Percentiles rank a stretch among this genome's conserved stretches.
These are phyloP conservation scores for Calonectria naviculata DNA, from an alignment of 2,329 filamentous ascomycete genomes.

Conservation along the genomic window DNA sequence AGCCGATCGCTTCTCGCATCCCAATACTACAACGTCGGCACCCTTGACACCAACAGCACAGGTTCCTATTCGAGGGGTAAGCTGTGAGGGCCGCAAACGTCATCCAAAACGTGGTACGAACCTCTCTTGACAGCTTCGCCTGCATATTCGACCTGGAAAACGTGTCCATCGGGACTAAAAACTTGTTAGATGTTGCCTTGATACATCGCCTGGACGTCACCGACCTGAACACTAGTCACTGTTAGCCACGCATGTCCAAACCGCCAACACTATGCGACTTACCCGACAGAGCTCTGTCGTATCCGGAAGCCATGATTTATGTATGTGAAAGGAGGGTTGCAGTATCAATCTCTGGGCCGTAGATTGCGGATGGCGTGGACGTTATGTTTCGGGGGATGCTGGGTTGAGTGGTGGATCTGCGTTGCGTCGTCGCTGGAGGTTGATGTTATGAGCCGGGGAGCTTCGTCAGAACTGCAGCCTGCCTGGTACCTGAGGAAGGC, in stretches of 20 bases:
- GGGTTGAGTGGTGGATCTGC: slow-evolving; percentile 25
- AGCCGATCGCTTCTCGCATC: slow-evolving; percentile 98
- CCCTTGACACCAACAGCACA: slow-evolving; percentile 99
- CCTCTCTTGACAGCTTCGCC: slow-evolving; percentile 99
- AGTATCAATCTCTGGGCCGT: slow-evolving; percentile 1
- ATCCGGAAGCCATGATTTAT: slow-evolving; percentile 84
- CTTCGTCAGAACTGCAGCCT: slow-evolving; percentile 55
- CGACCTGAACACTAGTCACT: slow-evolving; percentile 82
- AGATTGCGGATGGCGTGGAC: not conserved
- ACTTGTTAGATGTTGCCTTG: slow-evolving; percentile 53
- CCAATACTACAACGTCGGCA: slow-evolving; percentile 91
- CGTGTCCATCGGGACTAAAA: slow-evolving; percentile 94
- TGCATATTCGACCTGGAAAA: slow-evolving; percentile 99
- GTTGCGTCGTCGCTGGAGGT: slow-evolving; percentile 32
- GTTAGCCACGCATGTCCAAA: slow-evolving; percentile 57
- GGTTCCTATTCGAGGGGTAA: slow-evolving; percentile 71
- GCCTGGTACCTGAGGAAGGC: slow-evolving; percentile 41
- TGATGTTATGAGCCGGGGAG: slow-evolving; percentile 43
- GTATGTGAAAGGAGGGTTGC: slow-evolving; percentile 4
- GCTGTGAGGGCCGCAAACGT: slow-evolving; percentile 15
- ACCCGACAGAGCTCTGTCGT: slow-evolving; percentile 99
- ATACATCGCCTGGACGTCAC: slow-evolving; percentile 38
- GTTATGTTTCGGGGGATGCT: slow-evolving; percentile 19
- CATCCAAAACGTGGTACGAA: slow-evolving; percentile 51
- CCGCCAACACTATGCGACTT: slow-evolving; percentile 54